Percentiles rank a stretch among this genome's conserved stretches.
Evolutionary conservation across 148 eudicot species (phyloP).

Genomic region (Suaeda aralocaspica): DNA sequence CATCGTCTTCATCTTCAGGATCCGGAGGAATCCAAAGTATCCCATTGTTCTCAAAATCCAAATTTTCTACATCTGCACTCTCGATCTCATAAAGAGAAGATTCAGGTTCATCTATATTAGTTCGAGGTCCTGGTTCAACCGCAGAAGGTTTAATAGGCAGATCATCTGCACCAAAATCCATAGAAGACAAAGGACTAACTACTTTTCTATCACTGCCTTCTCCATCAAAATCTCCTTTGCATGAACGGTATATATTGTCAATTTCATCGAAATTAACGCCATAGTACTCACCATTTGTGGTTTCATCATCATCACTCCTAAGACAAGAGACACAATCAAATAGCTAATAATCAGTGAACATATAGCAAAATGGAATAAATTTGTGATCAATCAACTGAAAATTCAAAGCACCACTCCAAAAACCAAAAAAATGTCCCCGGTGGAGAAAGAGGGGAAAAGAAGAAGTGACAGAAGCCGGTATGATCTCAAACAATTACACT

Average conservation of each 20-base stretch:
- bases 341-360: slow-evolving; percentile 1
- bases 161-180: slow-evolving; percentile 39
- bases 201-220: slow-evolving; percentile 42
- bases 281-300: slow-evolving; percentile 44
- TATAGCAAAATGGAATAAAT: neutral
- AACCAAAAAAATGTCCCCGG: neutral
- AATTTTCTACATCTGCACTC: slow-evolving; percentile 55
- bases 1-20: slow-evolving; percentile 91
- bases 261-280: slow-evolving; percentile 47
- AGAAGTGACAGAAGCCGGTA: neutral
- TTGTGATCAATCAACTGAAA: neutral
- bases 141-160: slow-evolving; percentile 39
- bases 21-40: slow-evolving; percentile 97
- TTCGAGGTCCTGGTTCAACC: slow-evolving; percentile 38
- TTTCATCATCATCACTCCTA: slow-evolving; percentile 68
- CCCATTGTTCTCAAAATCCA: slow-evolving; percentile 92
- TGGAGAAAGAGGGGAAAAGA: neutral
- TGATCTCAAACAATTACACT: neutral
- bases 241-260: slow-evolving; percentile 41
- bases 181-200: slow-evolving; percentile 32
- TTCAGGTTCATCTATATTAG: slow-evolving; percentile 52
- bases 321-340: slow-evolving; percentile 15
- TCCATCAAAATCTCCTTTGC: slow-evolving; percentile 41
- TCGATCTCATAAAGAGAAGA: slow-evolving; percentile 51
- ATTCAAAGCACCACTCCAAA: neutral